Percentiles rank a stretch among this genome's conserved stretches.
These are phyloP conservation scores for Colletotrichum sp. DNA, from an alignment of 2,329 filamentous ascomycete species.

Conservation along the genomic window DNA sequence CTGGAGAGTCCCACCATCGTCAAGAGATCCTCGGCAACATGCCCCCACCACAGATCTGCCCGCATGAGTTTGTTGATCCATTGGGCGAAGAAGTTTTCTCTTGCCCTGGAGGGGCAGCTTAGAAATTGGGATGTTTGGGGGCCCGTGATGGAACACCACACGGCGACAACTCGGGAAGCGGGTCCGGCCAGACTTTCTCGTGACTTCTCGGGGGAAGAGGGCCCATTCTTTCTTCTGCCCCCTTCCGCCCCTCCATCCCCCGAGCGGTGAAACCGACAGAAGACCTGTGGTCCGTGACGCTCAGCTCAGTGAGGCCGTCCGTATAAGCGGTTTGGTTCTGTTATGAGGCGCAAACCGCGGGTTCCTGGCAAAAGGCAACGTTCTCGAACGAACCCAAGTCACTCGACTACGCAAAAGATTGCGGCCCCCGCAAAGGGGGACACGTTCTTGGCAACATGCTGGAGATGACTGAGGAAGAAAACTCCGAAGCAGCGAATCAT, in stretches of 20 bases:
- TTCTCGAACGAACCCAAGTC: conserved; percentile 1
- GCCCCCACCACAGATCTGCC: conserved; percentile 3
- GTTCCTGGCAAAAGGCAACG: neutral
- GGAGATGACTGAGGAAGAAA: neutral
- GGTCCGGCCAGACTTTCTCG: neutral
- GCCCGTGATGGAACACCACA: neutral
- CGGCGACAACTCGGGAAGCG: conserved; percentile 18
- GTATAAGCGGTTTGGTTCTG: neutral
- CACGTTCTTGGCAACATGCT: neutral
- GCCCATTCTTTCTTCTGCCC: neutral
- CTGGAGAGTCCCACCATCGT: conserved; percentile 12
- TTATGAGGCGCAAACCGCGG: neutral
- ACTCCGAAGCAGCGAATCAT: neutral
- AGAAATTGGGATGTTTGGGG: neutral
- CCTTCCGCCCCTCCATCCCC: neutral
- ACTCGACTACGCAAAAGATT: neutral
- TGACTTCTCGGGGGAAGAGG: neutral
- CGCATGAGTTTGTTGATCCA: neutral
- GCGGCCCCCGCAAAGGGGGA: neutral
- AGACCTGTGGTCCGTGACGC: neutral
- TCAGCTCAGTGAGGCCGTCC: neutral
- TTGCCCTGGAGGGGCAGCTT: neutral
- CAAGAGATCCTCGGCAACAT: neutral
- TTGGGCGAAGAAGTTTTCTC: conserved; percentile 4
- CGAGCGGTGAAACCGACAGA: conserved; percentile 11